Evolutionary conservation across 2,329 filamentous ascomycete genomes (phyloP), one percentile per base, ranked within the genome.

Genomic region (Ascochyta fabae): DNA sequence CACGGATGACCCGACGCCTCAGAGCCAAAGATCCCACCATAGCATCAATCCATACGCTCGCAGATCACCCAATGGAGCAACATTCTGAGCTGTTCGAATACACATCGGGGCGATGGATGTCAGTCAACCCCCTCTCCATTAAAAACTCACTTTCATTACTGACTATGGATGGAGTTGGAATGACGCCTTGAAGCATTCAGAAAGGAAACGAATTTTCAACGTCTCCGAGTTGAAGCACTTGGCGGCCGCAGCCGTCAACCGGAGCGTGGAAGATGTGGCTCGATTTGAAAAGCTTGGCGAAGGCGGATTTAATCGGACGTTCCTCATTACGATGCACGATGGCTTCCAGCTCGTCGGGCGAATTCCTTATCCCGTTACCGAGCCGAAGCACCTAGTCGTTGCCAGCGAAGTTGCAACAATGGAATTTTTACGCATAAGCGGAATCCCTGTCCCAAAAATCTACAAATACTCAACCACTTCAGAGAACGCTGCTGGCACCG

Each of bases 341-440:
- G 68, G 68, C 34, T 62, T 66, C 41, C 55, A 64, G 42, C 54
- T 71, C 48, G 51, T 72, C 16, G 69, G 60, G 15, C 57, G 65
- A 13, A 58, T 72, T 22, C 67, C 67, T 39, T 71, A 70, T 58
- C 62, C 48, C 3, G 36, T 50, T 23, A 66, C 68, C 12, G 54
- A 63, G 48, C 69, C 66, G 19, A 64, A 60, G 27, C 58, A 64
- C 15, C 48, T 69, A 31, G 66, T 71, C 16, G 63, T 72, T 6
- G 74, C 73, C 33, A 78, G 75, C 61, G 73, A 78, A 54, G 75
- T 70, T 34, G 75, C 76, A 12, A 78, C 71, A 6, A 69, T 78
- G 27, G 64, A 69, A 7, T 68, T 73, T 47, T 63, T 78, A 23
- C 65, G 59, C 22, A 61, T 59, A 1, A 56, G 75, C 48, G 60